phyloP scores from a whole-genome alignment of 2,329 filamentous ascomycete genomes.

The Leptosphaerulina australis region DNA sequence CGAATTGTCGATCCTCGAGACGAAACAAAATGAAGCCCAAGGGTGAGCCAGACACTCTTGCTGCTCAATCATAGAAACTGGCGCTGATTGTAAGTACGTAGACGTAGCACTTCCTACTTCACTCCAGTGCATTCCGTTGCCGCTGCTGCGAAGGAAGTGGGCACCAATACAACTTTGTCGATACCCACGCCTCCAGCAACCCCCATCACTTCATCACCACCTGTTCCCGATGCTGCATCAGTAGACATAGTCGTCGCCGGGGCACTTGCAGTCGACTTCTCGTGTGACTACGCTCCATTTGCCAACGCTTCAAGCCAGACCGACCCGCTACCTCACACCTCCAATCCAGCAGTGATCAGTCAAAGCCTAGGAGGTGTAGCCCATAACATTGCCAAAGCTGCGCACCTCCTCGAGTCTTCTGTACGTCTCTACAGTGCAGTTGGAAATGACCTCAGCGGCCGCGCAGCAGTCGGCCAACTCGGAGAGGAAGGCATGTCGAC shows the following conservation, averaged over 20 bases:
- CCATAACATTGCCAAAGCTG: conserved; percentile 86
- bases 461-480: conserved; percentile 71
- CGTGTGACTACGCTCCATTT: conserved; percentile 74
- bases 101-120: conserved; percentile 31
- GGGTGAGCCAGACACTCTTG: conserved; percentile 47
- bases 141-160: conserved; percentile 19
- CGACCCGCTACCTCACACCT: conserved; percentile 70
- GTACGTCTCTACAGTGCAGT: conserved; percentile 81
- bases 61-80: conserved; percentile 33
- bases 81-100: conserved; percentile 50
- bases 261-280: conserved; percentile 86
- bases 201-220: background rate
- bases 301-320: conserved; percentile 46
- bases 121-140: conserved; percentile 29
- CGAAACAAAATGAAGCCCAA: conserved; percentile 41
- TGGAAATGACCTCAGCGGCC: conserved; percentile 78
- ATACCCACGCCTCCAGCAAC: conserved; percentile 18
- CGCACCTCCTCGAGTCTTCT: conserved; percentile 69
- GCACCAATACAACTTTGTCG: conserved; percentile 24
- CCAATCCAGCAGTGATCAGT: conserved; percentile 80
- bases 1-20: conserved; percentile 63
- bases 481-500: conserved; percentile 68
- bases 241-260: conserved; percentile 82
- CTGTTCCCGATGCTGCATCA: conserved; percentile 3
- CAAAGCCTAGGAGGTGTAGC: conserved; percentile 91